Percentiles rank a stretch among this genome's conserved stretches.
phyloP scores from a whole-genome alignment of 352 stramenopile genomes.

The Globisporangium sylvaticum region DNA sequence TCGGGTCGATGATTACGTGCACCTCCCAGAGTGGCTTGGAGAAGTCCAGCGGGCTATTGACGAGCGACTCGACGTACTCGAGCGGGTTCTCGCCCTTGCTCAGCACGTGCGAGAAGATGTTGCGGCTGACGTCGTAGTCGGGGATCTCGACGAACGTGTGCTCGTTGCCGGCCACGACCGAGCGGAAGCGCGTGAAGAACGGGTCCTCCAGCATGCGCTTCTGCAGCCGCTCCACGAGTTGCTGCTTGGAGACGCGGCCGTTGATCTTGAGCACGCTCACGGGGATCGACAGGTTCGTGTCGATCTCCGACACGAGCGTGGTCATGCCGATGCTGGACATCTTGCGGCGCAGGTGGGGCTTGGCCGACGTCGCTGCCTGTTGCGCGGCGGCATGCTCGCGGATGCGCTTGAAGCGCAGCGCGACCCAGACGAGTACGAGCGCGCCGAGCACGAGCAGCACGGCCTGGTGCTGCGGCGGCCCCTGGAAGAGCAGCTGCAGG shows the following conservation, averaged over 20 bases:
- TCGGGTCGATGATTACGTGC: constrained; percentile 50
- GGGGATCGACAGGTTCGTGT: constrained; percentile 73
- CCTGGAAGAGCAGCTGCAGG: constrained; percentile 14
- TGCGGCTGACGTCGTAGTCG: constrained; percentile 45
- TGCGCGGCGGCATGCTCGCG: constrained; percentile 9
- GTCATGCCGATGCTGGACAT: constrained; percentile 72
- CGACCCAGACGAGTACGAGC: constrained; percentile 17
- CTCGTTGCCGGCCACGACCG: constrained; percentile 41
- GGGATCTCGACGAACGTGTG: constrained; percentile 56
- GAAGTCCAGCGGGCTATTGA: constrained; percentile 67
- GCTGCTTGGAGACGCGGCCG: constrained; percentile 36
- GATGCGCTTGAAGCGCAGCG: constrained; percentile 10
- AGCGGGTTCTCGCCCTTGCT: constrained; percentile 49
- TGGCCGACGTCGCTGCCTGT: constrained; percentile 11
- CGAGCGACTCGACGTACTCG: constrained; percentile 60
- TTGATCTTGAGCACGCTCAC: constrained; percentile 59
- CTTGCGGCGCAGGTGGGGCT: constrained; percentile 37
- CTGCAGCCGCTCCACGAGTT: constrained; percentile 50
- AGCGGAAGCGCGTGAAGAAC: constrained; percentile 74
- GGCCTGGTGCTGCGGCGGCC: constrained; percentile 14
- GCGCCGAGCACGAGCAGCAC: constrained; percentile 18
- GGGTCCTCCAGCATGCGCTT: constrained; percentile 41
- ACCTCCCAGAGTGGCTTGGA: constrained; percentile 75
- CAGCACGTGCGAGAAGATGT: constrained; percentile 59
- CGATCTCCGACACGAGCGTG: constrained; percentile 69